Evolutionary conservation across 192 early-diverging fungal genomes (phyloP).

Genomic region (Linnemannia hyalina): DNA sequence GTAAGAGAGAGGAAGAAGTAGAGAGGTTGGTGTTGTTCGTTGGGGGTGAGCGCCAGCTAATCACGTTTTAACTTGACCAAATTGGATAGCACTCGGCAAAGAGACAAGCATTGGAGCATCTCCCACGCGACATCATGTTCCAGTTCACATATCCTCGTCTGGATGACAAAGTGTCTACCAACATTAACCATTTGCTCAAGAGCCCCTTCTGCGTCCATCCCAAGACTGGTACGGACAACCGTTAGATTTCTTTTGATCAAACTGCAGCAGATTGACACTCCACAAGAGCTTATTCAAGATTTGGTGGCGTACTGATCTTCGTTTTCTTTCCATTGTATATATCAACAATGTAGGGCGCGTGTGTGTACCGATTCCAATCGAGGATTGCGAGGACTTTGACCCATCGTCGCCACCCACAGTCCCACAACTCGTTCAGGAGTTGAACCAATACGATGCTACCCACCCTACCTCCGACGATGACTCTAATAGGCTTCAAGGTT

Average conservation of each 20-base stretch:
- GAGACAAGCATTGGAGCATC: constrained; percentile 51
- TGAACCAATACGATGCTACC: constrained; percentile 62
- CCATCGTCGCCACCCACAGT: constrained; percentile 86
- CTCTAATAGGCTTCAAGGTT: constrained; percentile 58
- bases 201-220: constrained; percentile 98
- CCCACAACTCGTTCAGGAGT: constrained; percentile 72
- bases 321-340: neutral
- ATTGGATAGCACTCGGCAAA: constrained; percentile 45
- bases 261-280: neutral
- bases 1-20: too few species aligned
- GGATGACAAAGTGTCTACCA: constrained; percentile 91
- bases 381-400: constrained; percentile 85
- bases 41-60: neutral
- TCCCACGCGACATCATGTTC: constrained; percentile 84
- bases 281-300: neutral
- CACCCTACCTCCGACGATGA: constrained; percentile 18
- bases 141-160: constrained; percentile 95
- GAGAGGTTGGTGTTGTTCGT: neutral
- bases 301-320: neutral
- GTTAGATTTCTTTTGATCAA: neutral
- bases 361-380: constrained; percentile 91
- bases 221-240: constrained; percentile 77
- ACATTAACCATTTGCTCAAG: constrained; percentile 96
- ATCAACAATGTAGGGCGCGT: constrained; percentile 73
- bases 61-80: neutral